phyloP scores from a whole-genome alignment of 139 green algal species.

The Chlamydomonas applanata region DNA sequence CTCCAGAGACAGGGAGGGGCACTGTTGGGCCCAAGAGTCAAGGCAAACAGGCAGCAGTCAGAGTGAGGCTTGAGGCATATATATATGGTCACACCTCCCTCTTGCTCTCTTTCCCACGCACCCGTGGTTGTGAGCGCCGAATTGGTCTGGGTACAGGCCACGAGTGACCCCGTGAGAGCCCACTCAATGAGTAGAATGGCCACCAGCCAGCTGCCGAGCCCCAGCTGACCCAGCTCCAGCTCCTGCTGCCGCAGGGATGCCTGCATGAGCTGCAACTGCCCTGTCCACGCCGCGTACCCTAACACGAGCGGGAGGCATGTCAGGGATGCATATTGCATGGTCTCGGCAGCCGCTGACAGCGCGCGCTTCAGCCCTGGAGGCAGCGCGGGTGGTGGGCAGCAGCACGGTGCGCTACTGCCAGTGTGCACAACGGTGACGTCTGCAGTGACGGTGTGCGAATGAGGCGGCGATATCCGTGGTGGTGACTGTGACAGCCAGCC shows the following conservation, averaged over 20 bases:
- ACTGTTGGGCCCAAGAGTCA: not conserved
- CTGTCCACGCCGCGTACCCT: not conserved
- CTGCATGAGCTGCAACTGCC: not conserved
- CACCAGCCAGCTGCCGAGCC: not conserved
- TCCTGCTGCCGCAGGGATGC: not conserved
- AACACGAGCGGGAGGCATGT: not conserved
- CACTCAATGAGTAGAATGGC: slow-evolving; percentile 7
- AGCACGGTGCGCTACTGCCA: not conserved
- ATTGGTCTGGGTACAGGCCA: slow-evolving; percentile 45
- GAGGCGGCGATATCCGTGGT: not conserved
- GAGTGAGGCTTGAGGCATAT: not conserved
- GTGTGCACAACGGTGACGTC: not conserved
- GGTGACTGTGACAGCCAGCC: no score
- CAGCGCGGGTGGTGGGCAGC: not conserved
- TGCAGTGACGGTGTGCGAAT: no score
- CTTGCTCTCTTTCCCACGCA: no score
- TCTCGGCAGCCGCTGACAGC: not conserved
- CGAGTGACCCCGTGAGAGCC: slow-evolving; percentile 32
- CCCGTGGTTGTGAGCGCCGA: slow-evolving; percentile 48
- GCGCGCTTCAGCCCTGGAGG: not conserved
- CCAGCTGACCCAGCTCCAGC: not conserved
- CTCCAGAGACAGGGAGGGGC: no score
- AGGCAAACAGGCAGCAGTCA: not conserved
- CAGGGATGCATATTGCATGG: not conserved
- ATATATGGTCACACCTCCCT: no score